phyloP scores from a whole-genome alignment of 1,284 basidiomycete genomes.

The Albatrellus sp. region DNA sequence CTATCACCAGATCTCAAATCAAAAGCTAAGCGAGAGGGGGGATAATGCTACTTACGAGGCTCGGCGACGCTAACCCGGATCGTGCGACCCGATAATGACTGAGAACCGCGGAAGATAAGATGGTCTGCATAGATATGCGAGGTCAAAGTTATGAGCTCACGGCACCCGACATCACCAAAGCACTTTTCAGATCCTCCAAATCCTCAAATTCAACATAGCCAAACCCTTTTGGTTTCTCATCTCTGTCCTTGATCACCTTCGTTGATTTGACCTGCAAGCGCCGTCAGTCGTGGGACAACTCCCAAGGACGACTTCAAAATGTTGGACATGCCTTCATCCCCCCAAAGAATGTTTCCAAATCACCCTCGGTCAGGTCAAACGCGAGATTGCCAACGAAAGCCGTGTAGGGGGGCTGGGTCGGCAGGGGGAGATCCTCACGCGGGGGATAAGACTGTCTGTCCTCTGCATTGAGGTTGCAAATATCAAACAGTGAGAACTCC shows the following conservation, averaged over 20 bases:
- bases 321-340: conserved; percentile 39
- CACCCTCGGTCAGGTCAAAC: conserved; percentile 82
- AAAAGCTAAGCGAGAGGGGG: not conserved
- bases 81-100: conserved; percentile 69
- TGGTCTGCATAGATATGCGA: not conserved
- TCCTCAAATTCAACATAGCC: conserved; percentile 93
- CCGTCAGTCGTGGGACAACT: not conserved
- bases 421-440: conserved; percentile 88
- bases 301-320: not conserved
- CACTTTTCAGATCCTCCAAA: conserved; percentile 76
- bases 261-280: conserved; percentile 59
- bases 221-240: conserved; percentile 93
- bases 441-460: conserved; percentile 47
- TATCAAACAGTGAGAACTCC: not conserved
- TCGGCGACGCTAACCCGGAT: conserved; percentile 93
- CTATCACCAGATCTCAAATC: conserved; percentile 21
- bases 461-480: conserved; percentile 23
- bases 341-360: conserved; percentile 75
- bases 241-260: conserved; percentile 86
- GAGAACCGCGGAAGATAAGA: conserved; percentile 5
- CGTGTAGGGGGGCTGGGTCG: conserved; percentile 91
- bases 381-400: conserved; percentile 93
- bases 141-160: conserved; percentile 28
- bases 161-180: conserved; percentile 50
- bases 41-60: conserved; percentile 53